Evolutionary conservation across 2,329 filamentous ascomycete species (phyloP).

Genomic region (Fusarium sp.): DNA sequence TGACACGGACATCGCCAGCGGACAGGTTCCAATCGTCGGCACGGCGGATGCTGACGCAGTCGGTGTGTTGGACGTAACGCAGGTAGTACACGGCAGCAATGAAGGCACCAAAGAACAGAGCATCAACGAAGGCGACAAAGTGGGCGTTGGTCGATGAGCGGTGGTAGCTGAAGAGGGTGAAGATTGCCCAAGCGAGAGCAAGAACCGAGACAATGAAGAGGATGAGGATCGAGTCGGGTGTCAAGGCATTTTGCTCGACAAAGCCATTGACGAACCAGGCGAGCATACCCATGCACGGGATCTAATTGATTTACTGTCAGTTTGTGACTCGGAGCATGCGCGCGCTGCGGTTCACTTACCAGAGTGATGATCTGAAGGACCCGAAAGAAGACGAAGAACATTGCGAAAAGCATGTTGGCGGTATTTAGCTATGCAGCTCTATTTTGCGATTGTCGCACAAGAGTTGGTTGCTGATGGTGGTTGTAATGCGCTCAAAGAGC

Average conservation of each 20-base stretch:
- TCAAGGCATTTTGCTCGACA: conserved; percentile 65
- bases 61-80: conserved; percentile 67
- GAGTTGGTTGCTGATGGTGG: neutral
- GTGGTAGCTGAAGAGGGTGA: conserved; percentile 75
- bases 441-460: neutral
- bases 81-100: conserved; percentile 71
- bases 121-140: conserved; percentile 70
- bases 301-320: conserved; percentile 54
- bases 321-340: neutral
- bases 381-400: conserved; percentile 72
- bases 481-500: conserved; percentile 1
- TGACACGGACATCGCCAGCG: conserved; percentile 70
- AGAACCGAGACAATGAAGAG: conserved; percentile 75
- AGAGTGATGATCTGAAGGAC: conserved; percentile 71
- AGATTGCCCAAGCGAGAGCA: conserved; percentile 71
- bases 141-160: conserved; percentile 69
- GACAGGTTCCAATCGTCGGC: conserved; percentile 64
- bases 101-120: conserved; percentile 71
- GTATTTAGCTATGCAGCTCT: conserved; percentile 7
- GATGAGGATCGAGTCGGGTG: conserved; percentile 71
- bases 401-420: conserved; percentile 68
- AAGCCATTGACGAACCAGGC: conserved; percentile 73
- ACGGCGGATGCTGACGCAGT: conserved; percentile 72
- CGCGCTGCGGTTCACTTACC: conserved; percentile 55
- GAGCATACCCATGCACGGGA: conserved; percentile 74